Evolutionary conservation across 2,329 filamentous ascomycete genomes (phyloP).

Genomic region (Alternaria novae-zelandiae): DNA sequence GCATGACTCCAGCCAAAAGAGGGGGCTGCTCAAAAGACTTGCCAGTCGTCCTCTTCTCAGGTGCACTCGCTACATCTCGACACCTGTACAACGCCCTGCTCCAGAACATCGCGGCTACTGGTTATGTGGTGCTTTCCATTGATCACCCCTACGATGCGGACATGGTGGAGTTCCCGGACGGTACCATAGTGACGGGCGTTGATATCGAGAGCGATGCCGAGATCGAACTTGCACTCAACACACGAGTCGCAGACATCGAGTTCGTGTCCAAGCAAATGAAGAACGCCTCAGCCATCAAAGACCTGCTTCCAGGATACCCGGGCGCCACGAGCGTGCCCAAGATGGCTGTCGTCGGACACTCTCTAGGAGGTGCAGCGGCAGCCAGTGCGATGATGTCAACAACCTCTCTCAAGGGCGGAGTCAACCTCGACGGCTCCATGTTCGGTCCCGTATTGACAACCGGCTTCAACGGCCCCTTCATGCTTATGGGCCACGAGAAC

Average conservation of each 20-base stretch:
- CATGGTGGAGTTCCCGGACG: slow-evolving; percentile 59
- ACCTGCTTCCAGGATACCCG: not conserved
- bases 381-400: slow-evolving; percentile 20
- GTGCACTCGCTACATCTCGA: slow-evolving; percentile 54
- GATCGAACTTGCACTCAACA: slow-evolving; percentile 25
- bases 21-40: not conserved
- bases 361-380: slow-evolving; percentile 45
- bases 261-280: slow-evolving; percentile 30
- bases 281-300: slow-evolving; percentile 12
- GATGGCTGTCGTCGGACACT: slow-evolving; percentile 43
- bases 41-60: slow-evolving; percentile 53
- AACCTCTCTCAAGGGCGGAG: slow-evolving; percentile 30
- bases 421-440: slow-evolving; percentile 48
- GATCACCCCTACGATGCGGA: slow-evolving; percentile 59
- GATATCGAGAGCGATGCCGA: slow-evolving; percentile 31
- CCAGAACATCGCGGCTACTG: slow-evolving; percentile 55
- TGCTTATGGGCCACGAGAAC: slow-evolving; percentile 36
- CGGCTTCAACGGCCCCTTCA: slow-evolving; percentile 26
- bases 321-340: not conserved
- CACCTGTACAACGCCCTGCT: slow-evolving; percentile 54
- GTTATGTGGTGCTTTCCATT: slow-evolving; percentile 56
- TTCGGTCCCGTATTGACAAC: slow-evolving; percentile 26
- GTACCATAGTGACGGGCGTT: slow-evolving; percentile 34
- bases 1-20: not conserved
- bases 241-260: slow-evolving; percentile 29